Evolutionary conservation across 139 green algal genomes (phyloP).

Genomic region (Gonium pectorale): DNA sequence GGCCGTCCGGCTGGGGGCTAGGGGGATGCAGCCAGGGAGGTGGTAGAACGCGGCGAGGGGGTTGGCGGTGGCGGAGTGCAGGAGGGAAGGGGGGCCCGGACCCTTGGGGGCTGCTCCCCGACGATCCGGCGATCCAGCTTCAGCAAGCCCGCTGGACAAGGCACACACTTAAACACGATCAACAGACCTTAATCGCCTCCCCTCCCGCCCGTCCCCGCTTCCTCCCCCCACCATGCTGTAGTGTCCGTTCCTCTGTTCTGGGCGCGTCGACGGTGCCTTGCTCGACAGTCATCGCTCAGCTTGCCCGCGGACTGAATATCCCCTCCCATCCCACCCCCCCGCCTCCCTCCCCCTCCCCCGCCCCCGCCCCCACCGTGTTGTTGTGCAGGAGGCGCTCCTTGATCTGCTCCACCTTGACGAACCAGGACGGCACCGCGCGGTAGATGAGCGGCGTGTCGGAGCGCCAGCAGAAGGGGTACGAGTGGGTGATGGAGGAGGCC

Average conservation of each 20-base stretch:
- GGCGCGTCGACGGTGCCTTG: no score
- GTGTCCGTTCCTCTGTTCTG: no score
- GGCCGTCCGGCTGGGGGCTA: no score
- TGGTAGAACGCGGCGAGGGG: no score
- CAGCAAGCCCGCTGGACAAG: no score
- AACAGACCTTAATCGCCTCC: no score
- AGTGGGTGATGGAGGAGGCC: constrained; percentile 55
- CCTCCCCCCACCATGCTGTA: no score
- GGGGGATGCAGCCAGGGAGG: no score
- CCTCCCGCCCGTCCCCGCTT: no score
- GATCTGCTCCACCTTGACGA: constrained; percentile 91
- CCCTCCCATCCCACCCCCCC: not conserved
- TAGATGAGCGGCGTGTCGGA: constrained; percentile 97
- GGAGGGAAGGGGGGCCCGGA: not conserved
- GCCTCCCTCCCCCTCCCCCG: not conserved
- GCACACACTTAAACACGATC: no score
- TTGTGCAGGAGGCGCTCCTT: constrained; percentile 90
- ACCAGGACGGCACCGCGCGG: constrained; percentile 96
- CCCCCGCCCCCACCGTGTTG: constrained; percentile 72
- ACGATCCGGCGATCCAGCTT: not conserved
- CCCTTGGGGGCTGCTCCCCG: not conserved
- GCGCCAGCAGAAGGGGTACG: constrained; percentile 99
- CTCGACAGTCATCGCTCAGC: no score
- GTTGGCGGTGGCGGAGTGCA: not conserved
- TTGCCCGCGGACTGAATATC: no score